Conservation (phyloP, 1,284 basidiomycete species). For the Leucoagaricus sp. region DNA sequence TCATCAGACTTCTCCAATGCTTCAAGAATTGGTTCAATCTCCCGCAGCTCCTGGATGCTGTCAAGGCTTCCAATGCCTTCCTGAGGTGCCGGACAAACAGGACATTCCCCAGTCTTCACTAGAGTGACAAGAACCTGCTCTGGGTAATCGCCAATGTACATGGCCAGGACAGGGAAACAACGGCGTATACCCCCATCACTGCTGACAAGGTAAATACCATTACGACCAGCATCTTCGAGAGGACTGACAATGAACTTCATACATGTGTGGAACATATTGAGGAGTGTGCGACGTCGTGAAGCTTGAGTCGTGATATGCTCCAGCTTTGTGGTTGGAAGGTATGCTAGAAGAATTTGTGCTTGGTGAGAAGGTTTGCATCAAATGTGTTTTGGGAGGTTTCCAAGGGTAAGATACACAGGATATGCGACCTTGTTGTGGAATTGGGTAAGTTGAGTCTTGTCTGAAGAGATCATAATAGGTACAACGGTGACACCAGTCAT, state of each 20-base stretch:
- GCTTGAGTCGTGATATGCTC: slow-evolving; percentile 33
- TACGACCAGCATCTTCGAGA: slow-evolving; percentile 14
- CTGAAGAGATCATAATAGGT: slow-evolving; percentile 40
- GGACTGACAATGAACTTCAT: slow-evolving; percentile 23
- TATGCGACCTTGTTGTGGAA: slow-evolving; percentile 41
- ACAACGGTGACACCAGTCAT: slow-evolving; percentile 33
- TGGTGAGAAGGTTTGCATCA: slow-evolving; percentile 33
- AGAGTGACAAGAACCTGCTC: slow-evolving; percentile 28
- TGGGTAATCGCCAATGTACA: slow-evolving; percentile 29
- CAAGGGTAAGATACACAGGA: slow-evolving; percentile 45
- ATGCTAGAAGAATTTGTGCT: slow-evolving; percentile 39
- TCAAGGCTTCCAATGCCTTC: slow-evolving; percentile 15
- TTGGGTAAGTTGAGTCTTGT: slow-evolving; percentile 38
- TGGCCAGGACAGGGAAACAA: slow-evolving; percentile 19
- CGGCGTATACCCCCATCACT: slow-evolving; percentile 16
- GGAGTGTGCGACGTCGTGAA: slow-evolving; percentile 25
- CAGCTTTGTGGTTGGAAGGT: slow-evolving; percentile 37
- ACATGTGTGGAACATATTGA: slow-evolving; percentile 40
- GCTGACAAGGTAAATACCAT: slow-evolving; percentile 19
- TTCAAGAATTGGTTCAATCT: slow-evolving; percentile 15
- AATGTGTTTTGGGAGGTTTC: slow-evolving; percentile 42
- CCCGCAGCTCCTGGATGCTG: not conserved
- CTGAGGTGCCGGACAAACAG: slow-evolving; percentile 18
- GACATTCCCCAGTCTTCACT: slow-evolving; percentile 26
- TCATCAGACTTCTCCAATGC: slow-evolving; percentile 21